Evolutionary conservation across 805 yeast genomes (phyloP), one percentile per base, ranked within the genome.

Genomic region (Candida broadrunensis): DNA sequence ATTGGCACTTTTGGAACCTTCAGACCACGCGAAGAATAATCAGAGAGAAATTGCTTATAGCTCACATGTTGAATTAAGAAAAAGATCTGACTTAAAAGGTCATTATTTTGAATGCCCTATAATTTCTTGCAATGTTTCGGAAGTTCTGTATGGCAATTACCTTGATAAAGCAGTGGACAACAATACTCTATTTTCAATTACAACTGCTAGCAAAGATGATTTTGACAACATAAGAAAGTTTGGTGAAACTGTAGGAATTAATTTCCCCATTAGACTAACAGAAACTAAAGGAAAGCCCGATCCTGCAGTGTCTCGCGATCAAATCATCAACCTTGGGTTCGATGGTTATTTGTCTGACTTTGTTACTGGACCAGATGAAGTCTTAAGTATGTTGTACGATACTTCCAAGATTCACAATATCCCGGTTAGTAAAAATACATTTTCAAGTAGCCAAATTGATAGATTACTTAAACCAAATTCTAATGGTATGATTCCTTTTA

Each of bases 271-370:
- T 38, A 78, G 88, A 72, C 75, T 80, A 1, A 48, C 53, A 45
- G 42, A 57, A 43, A 24, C 41, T 35, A 12, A 41, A 37, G 37
- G 42, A n/a, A 45, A 46, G 32, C 68, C 39, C 45, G 29, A 35
- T 40, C 56, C 49, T 5, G 50, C 51, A 2, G 45, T 55, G 32
- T 44, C 57, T 2, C 33, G 42, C 2, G 67, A 66, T 7, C 55
- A 71, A 36, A 50, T 88, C 2, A 52, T 47, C 21, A 26, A 42
- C 0, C 59, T 67, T 17, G 96, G 96, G 0, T 89, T 93, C 58
- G 96, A 86, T 41, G 93, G 96, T 1, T 87, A 78, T 52, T 49
- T 89, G 19, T 60, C 75, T 2, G 97, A 93, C 51, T 78, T 78
- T 46, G 53, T 91, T 2, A 60, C 63, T 2, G 98, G 96, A 1